Evolutionary conservation across 2,329 filamentous ascomycete species (phyloP).

Genomic region (Aspergillus caelatus): DNA sequence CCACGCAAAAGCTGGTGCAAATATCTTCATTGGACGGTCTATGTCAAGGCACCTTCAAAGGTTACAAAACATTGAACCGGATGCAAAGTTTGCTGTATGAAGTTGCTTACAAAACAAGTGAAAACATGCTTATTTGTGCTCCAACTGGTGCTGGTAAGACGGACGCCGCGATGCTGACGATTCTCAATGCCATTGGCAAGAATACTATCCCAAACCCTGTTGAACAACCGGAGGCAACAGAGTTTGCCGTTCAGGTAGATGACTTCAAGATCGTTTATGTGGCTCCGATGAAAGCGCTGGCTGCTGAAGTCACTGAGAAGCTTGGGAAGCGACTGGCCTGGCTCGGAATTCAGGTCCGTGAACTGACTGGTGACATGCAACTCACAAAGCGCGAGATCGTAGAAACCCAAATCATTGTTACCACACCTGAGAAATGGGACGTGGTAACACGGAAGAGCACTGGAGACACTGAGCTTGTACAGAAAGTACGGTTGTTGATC

Average conservation of each 20-base stretch:
- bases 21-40: conserved; percentile 86
- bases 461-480: conserved; percentile 94
- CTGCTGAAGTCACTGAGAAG: conserved; percentile 94
- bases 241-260: conserved; percentile 80
- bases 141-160: conserved; percentile 99
- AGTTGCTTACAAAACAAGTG: conserved; percentile 90
- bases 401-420: conserved; percentile 96
- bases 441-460: conserved; percentile 97
- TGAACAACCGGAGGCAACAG: conserved; percentile 70
- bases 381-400: conserved; percentile 95
- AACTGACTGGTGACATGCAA: conserved; percentile 98
- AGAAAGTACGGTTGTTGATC: conserved; percentile 93
- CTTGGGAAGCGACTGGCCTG: conserved; percentile 87
- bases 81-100: conserved; percentile 98
- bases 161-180: conserved; percentile 94
- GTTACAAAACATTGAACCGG: conserved; percentile 89
- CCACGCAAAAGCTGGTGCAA: conserved; percentile 72
- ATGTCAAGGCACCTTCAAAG: conserved; percentile 87
- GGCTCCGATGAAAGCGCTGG: conserved; percentile 97
- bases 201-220: conserved; percentile 79
- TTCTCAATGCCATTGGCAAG: conserved; percentile 86
- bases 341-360: conserved; percentile 88
- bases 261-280: conserved; percentile 99
- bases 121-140: conserved; percentile 98
- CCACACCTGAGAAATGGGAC: conserved; percentile 99